phyloP scores from a whole-genome alignment of 805 yeast species.

The Saccharomyces jurei region DNA sequence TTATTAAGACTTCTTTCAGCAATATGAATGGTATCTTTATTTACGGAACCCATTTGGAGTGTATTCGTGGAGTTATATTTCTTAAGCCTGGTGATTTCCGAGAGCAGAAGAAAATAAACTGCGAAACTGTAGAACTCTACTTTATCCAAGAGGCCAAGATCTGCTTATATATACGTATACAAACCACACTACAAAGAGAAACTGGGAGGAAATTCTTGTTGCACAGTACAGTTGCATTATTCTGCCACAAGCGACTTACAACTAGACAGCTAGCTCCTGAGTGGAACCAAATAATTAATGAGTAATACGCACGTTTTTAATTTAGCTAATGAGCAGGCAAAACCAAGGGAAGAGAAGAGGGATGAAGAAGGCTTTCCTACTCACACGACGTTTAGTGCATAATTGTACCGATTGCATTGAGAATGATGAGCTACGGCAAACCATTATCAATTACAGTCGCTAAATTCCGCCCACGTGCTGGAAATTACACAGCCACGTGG shows the following conservation, averaged over 20 bases:
- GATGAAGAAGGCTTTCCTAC: not conserved
- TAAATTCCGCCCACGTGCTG: not conserved
- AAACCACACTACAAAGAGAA: not conserved
- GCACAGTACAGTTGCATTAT: not conserved
- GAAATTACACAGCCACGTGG: not conserved
- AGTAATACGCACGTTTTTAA: not conserved
- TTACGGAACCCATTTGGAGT: not conserved
- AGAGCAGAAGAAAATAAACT: not conserved
- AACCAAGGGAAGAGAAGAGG: not conserved
- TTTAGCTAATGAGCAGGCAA: not conserved
- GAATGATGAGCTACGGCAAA: not conserved
- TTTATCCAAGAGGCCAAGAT: not conserved
- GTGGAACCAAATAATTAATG: not conserved
- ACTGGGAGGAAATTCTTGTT: not conserved
- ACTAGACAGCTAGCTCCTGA: not conserved
- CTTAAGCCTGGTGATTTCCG: not conserved
- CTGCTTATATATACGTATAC: not conserved
- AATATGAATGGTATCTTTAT: slow-evolving; percentile 8
- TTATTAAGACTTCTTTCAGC: slow-evolving; percentile 18
- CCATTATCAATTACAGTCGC: not conserved
- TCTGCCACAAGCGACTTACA: not conserved
- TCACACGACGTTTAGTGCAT: not conserved
- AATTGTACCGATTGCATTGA: not conserved
- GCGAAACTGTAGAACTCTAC: not conserved
- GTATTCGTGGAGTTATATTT: not conserved